Percentiles rank a stretch among this genome's conserved stretches.
These are phyloP conservation scores for Phytophthora ohioensis DNA, from an alignment of 352 stramenopile genomes.

Conservation along the genomic window DNA sequence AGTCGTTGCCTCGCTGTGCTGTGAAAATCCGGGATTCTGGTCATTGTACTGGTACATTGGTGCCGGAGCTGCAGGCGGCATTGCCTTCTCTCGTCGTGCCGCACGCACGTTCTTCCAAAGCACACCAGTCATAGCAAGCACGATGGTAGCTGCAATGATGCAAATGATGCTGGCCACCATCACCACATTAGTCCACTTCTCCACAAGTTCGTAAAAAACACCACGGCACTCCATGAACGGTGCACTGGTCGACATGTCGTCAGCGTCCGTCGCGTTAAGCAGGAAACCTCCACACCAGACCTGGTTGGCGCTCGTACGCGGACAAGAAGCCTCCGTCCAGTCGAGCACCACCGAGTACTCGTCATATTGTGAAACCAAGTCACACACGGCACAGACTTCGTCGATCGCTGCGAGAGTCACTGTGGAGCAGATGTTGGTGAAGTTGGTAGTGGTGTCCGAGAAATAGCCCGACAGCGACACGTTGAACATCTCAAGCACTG, in stretches of 20 bases:
- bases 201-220: conserved; percentile 68
- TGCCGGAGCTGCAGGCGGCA: conserved; percentile 8
- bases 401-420: conserved; percentile 55
- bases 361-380: conserved; percentile 59
- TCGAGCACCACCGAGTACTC: conserved; percentile 71
- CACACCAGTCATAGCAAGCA: conserved; percentile 69
- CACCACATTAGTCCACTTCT: conserved; percentile 75
- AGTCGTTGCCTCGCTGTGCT: conserved; percentile 34
- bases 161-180: conserved; percentile 67
- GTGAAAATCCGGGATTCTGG: conserved; percentile 26
- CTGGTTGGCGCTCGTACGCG: conserved; percentile 59
- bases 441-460: conserved; percentile 50
- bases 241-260: conserved; percentile 50
- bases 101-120: conserved; percentile 52
- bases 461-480: conserved; percentile 54
- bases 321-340: conserved; percentile 71
- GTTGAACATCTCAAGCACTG: conserved; percentile 68
- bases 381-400: conserved; percentile 68
- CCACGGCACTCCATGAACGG: conserved; percentile 77
- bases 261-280: conserved; percentile 50
- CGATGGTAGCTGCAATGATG: conserved; percentile 50
- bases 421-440: conserved; percentile 58
- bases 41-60: conserved; percentile 45
- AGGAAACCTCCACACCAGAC: conserved; percentile 80
- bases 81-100: conserved; percentile 31